Evolutionary conservation across 176 grass and related monocot genomes (phyloP).

Genomic region (Bromus sterilis): DNA sequence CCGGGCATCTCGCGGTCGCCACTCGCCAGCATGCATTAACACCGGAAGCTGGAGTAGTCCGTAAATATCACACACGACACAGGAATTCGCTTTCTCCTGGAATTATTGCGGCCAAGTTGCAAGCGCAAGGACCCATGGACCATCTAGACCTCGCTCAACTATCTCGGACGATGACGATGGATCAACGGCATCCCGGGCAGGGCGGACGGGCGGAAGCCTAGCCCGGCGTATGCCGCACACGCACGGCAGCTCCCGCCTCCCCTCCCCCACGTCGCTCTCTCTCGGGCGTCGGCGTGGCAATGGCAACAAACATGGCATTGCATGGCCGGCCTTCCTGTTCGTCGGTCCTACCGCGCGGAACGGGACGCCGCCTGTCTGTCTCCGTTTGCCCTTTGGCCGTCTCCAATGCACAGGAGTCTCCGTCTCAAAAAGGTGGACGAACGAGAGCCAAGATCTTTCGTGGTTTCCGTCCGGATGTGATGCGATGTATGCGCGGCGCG

Average conservation of each 20-base stretch:
- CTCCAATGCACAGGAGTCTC: neutral
- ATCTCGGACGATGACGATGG: too few species aligned
- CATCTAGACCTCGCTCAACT: too few species aligned
- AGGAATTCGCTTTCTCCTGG: neutral
- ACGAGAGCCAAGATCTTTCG: neutral
- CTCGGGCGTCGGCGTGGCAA: neutral
- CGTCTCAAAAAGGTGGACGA: neutral
- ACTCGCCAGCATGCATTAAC: neutral
- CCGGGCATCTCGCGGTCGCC: constrained; percentile 1
- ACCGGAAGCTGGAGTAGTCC: neutral
- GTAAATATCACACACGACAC: too few species aligned
- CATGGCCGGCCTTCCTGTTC: neutral
- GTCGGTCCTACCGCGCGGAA: neutral
- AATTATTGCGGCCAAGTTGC: neutral
- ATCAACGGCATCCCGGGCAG: too few species aligned
- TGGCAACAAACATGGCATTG: neutral
- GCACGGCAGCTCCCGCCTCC: neutral
- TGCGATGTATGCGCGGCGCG: neutral
- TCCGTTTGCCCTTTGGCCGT: neutral
- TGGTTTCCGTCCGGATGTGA: too few species aligned
- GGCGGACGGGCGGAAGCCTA: neutral
- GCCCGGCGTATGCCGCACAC: neutral
- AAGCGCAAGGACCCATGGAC: neutral
- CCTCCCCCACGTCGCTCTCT: neutral
- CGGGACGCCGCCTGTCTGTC: neutral